Evolutionary conservation across 768 basidiomycete genomes (phyloP).

Genomic region (Boletus subparvulus): DNA sequence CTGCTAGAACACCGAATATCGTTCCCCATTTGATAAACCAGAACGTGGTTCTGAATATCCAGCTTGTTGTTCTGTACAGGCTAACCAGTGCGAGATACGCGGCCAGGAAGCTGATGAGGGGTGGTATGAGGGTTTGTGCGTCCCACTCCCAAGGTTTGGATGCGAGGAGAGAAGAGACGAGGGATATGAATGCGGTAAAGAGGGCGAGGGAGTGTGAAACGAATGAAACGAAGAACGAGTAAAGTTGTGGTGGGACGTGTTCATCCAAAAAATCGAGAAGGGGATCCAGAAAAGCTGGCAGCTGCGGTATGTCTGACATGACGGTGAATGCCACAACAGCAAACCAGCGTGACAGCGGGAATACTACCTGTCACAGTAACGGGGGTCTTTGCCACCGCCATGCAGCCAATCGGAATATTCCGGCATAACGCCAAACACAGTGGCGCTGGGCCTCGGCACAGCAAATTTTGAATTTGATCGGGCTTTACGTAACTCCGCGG

Average conservation of each 20-base stretch:
- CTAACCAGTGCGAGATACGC: constrained; percentile 78
- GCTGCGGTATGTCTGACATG: constrained; percentile 31
- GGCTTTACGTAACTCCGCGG: constrained; percentile 23
- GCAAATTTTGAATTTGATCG: constrained; percentile 17
- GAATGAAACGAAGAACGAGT: constrained; percentile 48
- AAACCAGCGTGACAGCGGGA: constrained; percentile 16
- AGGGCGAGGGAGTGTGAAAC: constrained; percentile 55
- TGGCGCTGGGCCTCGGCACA: constrained; percentile 17
- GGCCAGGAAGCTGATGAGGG: constrained; percentile 66
- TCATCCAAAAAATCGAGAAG: constrained; percentile 54
- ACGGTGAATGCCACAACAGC: constrained; percentile 22
- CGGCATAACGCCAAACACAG: constrained; percentile 16
- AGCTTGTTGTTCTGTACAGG: constrained; percentile 75
- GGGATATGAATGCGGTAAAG: constrained; percentile 45
- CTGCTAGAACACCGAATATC: constrained; percentile 54
- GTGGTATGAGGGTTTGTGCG: constrained; percentile 65
- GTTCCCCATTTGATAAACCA: constrained; percentile 80
- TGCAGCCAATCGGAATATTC: constrained; percentile 29
- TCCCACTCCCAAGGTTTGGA: constrained; percentile 63
- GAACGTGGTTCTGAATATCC: constrained; percentile 63
- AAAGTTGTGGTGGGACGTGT: constrained; percentile 55
- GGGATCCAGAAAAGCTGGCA: constrained; percentile 54
- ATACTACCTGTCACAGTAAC: constrained; percentile 14
- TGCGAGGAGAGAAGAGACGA: constrained; percentile 48
- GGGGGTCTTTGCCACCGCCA: constrained; percentile 4